Evolutionary conservation across 2,329 filamentous ascomycete species (phyloP).

Genomic region (Lasiodiplodia gonubiensis): DNA sequence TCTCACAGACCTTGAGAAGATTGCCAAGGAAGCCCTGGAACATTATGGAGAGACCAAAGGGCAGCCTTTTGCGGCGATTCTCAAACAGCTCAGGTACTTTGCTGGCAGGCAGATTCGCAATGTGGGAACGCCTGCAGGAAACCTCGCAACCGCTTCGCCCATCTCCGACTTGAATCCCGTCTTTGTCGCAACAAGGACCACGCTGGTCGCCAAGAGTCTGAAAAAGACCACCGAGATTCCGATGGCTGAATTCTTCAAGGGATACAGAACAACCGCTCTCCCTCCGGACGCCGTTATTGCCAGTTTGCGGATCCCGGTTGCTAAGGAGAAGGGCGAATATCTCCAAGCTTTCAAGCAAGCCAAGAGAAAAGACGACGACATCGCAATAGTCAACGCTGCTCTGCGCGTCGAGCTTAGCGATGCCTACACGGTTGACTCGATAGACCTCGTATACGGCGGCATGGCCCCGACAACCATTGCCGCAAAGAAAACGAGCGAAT

Average conservation of each 20-base stretch:
- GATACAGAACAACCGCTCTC: conserved; percentile 84
- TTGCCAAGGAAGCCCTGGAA: conserved; percentile 78
- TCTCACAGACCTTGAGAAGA: conserved; percentile 86
- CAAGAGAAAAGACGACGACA: conserved; percentile 97
- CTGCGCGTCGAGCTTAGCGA: conserved; percentile 75
- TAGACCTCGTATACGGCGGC: conserved; percentile 87
- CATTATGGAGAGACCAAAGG: conserved; percentile 74
- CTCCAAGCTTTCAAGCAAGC: conserved; percentile 94
- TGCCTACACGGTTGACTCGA: conserved; percentile 71
- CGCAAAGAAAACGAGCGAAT: conserved; percentile 78
- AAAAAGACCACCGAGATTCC: conserved; percentile 80
- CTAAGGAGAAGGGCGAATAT: conserved; percentile 76
- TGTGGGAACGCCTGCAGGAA: conserved; percentile 95
- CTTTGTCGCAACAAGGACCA: conserved; percentile 83
- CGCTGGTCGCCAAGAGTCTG: conserved; percentile 78
- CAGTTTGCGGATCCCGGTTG: conserved; percentile 82
- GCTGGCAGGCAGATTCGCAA: conserved; percentile 95
- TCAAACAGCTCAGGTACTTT: conserved; percentile 94
- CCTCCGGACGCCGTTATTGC: conserved; percentile 83
- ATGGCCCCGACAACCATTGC: conserved; percentile 93
- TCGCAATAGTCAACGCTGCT: conserved; percentile 93
- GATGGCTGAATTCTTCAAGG: conserved; percentile 90
- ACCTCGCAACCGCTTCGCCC: conserved; percentile 90
- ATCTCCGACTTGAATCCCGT: conserved; percentile 97
- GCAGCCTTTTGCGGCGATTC: conserved; percentile 87